Evolutionary conservation across 2,329 filamentous ascomycete genomes (phyloP), one percentile per base, ranked within the genome.

Genomic region (Trichoderma simmonsii): DNA sequence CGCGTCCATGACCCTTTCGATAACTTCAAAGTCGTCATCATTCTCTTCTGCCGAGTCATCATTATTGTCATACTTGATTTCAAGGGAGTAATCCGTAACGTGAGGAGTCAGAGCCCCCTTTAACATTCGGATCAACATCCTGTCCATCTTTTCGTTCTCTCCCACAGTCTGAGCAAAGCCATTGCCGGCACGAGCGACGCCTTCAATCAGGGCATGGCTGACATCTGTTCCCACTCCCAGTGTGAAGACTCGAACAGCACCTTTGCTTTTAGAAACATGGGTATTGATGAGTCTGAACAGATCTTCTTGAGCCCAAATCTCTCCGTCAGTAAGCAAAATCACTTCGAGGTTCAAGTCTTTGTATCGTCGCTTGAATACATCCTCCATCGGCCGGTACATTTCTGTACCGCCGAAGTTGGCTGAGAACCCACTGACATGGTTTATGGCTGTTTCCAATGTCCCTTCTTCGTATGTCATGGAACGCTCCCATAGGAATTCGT

Each of bases 121-220:
- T 71, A 94, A 83, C 92, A 94, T 94, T 3, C 92, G 86, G 3
- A 94, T 85, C 1, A 93, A 86, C 77, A 92, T 92, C 74, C 82
- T 87, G 75, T 92, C 89, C 80, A 93, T 88, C 76, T 90, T 89
- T 78, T 94, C 92, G 1, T 86, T 82, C 7, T 88, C 81, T 1
- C 83, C 84, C 0, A 93, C 90, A 0, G 86, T 84, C 78, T 94
- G 91, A 0, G 87, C 80, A 73, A 91, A 89, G 3, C 88, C 88
- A 24, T 86, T 85, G 2, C 88, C 88, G 11, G 84, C 85, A 6
- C 84, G 80, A 1, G 87, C 86, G 59, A 88, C 81, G 1, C 88
- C 87, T 69, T 89, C 86, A 6, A 90, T 84, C 9, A 90, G 79
- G 2, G 85, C 77, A 74, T 86, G 85, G 43, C 86, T 89, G 3